phyloP scores from a whole-genome alignment of 305 asterid species.

The Fraxinus greggii region DNA sequence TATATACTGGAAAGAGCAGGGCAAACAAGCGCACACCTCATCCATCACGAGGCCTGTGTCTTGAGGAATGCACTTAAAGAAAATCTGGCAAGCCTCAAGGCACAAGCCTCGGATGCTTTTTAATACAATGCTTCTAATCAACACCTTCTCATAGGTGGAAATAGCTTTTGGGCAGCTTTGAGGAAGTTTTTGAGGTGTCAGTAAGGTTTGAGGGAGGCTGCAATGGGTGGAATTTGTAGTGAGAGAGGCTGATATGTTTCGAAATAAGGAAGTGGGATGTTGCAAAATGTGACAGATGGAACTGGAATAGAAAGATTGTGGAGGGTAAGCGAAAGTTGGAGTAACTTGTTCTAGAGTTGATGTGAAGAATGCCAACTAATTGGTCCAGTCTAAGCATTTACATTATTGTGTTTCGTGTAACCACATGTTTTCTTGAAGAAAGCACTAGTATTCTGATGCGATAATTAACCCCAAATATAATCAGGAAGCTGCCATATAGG shows the following conservation, averaged over 20 bases:
- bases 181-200: neutral
- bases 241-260: neutral
- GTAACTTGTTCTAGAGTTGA: neutral
- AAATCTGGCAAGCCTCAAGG: neutral
- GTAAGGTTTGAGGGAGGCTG: neutral
- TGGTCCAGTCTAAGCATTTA: neutral
- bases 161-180: neutral
- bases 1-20: neutral
- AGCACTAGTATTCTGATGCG: neutral
- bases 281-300: neutral
- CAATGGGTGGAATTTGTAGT: neutral
- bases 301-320: neutral
- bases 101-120: neutral
- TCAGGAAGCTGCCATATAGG: neutral
- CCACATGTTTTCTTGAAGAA: neutral
- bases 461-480: neutral
- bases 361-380: neutral
- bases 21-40: neutral
- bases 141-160: neutral
- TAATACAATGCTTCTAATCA: neutral
- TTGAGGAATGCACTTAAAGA: neutral
- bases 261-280: neutral
- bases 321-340: neutral
- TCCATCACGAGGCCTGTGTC: neutral
- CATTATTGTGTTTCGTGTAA: neutral